Conservation (phyloP, 805 yeast species). For the Candida schatavii region DNA sequence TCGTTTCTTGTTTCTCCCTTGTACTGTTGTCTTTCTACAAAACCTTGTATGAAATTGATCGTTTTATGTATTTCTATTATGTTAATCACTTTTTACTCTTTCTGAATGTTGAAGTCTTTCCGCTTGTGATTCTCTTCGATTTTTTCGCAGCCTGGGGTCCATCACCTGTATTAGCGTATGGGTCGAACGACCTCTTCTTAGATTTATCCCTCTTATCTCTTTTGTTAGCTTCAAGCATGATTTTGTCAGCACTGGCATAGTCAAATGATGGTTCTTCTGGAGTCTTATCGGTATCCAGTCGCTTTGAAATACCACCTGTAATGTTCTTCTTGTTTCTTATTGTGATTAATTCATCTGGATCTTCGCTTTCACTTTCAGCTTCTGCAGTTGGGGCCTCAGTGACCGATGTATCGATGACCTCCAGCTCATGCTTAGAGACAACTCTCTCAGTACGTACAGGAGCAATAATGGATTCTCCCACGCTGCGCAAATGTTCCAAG, state of each 20-base stretch:
- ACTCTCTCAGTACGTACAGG: background rate
- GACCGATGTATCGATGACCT: background rate
- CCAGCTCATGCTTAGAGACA: background rate
- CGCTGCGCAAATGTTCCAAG: background rate
- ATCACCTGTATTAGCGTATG: constrained; percentile 47
- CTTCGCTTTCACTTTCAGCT: constrained; percentile 2
- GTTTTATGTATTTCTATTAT: too few relatives aligned
- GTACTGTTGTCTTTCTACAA: too few relatives aligned
- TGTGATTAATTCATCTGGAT: constrained; percentile 34
- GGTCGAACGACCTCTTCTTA: constrained; percentile 54
- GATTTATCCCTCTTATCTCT: constrained; percentile 18
- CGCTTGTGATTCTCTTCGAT: constrained; percentile 29
- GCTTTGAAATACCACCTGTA: constrained; percentile 3
- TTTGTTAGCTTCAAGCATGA: constrained; percentile 25
- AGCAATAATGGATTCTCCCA: background rate
- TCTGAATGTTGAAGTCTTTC: constrained; percentile 37
- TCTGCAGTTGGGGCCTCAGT: constrained; percentile 3
- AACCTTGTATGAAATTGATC: too few relatives aligned
- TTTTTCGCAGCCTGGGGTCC: constrained; percentile 58
- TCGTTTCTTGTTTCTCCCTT: too few relatives aligned
- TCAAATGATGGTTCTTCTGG: constrained; percentile 34
- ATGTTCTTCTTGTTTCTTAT: constrained; percentile 20
- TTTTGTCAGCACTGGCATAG: constrained; percentile 42
- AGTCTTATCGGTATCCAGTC: constrained; percentile 2
- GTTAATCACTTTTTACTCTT: constrained; percentile 8